These are phyloP conservation scores for Nicotiana undulata DNA, from an alignment of 257 asterid genomes.

Conservation along the genomic window DNA sequence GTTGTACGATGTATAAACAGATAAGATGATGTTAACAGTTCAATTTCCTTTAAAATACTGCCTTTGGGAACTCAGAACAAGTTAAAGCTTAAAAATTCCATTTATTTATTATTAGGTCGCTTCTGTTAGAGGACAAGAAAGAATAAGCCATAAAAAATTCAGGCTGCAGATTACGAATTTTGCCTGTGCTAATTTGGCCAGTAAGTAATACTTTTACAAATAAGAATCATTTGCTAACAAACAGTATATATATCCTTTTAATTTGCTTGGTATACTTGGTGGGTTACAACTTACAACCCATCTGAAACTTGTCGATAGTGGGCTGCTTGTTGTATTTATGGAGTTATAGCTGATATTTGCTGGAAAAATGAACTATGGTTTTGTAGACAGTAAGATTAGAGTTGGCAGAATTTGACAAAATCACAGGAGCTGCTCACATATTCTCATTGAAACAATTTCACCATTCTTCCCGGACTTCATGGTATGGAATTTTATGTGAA, in stretches of 20 bases:
- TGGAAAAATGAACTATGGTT: neutral
- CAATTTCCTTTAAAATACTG: neutral
- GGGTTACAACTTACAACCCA: neutral
- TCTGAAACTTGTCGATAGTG: neutral
- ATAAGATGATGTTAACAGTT: neutral
- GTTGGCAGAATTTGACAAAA: neutral
- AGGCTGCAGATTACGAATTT: neutral
- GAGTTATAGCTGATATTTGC: neutral
- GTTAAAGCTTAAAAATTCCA: neutral
- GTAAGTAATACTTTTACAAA: neutral
- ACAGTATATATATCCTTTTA: neutral
- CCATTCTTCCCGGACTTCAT: constrained; percentile 82
- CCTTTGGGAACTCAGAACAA: neutral
- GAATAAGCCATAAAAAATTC: neutral
- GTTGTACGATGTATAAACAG: neutral
- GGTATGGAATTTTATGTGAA: constrained; percentile 62
- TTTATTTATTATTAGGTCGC: neutral
- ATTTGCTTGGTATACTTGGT: neutral
- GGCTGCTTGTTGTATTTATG: neutral
- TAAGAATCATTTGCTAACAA: neutral
- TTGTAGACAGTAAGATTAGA: neutral
- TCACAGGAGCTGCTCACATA: constrained; percentile 79
- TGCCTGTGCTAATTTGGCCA: neutral
- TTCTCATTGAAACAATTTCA: constrained; percentile 70
- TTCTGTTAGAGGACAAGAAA: neutral